Conservation (phyloP, 2,329 filamentous ascomycete species). For the Sporothrix brasiliensis region DNA sequence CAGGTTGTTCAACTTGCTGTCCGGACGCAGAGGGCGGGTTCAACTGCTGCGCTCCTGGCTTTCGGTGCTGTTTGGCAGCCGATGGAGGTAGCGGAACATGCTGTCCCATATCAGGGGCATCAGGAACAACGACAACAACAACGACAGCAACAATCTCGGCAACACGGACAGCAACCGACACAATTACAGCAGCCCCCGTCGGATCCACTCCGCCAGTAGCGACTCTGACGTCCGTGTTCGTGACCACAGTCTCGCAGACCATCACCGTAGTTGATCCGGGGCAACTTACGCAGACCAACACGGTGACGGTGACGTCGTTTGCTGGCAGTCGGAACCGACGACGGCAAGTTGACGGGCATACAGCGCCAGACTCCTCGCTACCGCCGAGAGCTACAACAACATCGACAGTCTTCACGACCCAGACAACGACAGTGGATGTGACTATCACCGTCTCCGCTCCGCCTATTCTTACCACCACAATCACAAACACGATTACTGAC, state of each 20-base stretch:
- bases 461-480: conserved; percentile 32
- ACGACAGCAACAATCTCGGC: conserved; percentile 17
- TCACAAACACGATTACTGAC: conserved; percentile 23
- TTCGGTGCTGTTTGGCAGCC: conserved; percentile 22
- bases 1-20: conserved; percentile 32
- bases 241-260: conserved; percentile 37
- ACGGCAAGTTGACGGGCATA: background rate
- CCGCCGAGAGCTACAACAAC: background rate
- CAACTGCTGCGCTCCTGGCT: conserved; percentile 28
- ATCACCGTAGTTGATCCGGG: conserved; percentile 39
- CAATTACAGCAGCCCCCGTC: background rate
- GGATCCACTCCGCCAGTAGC: background rate
- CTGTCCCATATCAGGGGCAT: conserved; percentile 5
- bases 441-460: conserved; percentile 30
- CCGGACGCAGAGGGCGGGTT: conserved; percentile 31
- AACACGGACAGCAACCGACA: conserved; percentile 17
- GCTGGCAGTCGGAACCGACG: background rate
- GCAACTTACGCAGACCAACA: conserved; percentile 37
- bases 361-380: background rate
- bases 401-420: conserved; percentile 31
- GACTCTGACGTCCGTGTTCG: conserved; percentile 32
- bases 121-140: no score
- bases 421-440: conserved; percentile 33
- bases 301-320: conserved; percentile 34
- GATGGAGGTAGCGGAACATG: conserved; percentile 22